Evolutionary conservation across 495 filamentous ascomycete species (phyloP).

Genomic region (Aspergillus kassunensis): DNA sequence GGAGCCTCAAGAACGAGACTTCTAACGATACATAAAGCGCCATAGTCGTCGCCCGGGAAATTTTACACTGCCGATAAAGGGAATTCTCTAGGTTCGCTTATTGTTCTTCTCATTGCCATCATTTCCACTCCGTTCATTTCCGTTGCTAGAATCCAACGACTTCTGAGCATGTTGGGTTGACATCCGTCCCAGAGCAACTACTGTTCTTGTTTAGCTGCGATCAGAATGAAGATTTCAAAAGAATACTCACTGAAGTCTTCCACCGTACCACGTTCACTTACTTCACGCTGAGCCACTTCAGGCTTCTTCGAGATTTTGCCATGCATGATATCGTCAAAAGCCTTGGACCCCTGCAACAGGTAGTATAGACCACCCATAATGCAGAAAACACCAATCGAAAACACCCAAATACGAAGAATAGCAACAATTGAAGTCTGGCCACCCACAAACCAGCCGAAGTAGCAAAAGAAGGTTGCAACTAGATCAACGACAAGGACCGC

Average conservation of each 20-base stretch:
- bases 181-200: constrained; percentile 18
- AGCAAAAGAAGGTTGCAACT: constrained; percentile 74
- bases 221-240: background rate
- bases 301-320: constrained; percentile 69
- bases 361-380: constrained; percentile 65
- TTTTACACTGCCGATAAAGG: background rate
- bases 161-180: constrained; percentile 17
- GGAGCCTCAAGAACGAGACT: background rate
- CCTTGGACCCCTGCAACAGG: constrained; percentile 67
- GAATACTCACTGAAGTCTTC: constrained; percentile 78
- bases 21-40: constrained; percentile 4
- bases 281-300: constrained; percentile 60
- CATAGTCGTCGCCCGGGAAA: background rate
- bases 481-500: constrained; percentile 79
- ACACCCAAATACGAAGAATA: constrained; percentile 83
- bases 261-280: constrained; percentile 56
- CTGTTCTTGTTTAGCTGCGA: constrained; percentile 5
- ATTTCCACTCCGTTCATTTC: background rate
- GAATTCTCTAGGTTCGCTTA: background rate
- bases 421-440: constrained; percentile 68
- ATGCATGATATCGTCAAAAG: constrained; percentile 91
- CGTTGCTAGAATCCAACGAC: constrained; percentile 7
- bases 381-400: constrained; percentile 82
- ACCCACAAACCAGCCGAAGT: constrained; percentile 75
- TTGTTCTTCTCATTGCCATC: background rate